Evolutionary conservation across 2,329 filamentous ascomycete genomes (phyloP).

Genomic region (Colletotrichum sp.): DNA sequence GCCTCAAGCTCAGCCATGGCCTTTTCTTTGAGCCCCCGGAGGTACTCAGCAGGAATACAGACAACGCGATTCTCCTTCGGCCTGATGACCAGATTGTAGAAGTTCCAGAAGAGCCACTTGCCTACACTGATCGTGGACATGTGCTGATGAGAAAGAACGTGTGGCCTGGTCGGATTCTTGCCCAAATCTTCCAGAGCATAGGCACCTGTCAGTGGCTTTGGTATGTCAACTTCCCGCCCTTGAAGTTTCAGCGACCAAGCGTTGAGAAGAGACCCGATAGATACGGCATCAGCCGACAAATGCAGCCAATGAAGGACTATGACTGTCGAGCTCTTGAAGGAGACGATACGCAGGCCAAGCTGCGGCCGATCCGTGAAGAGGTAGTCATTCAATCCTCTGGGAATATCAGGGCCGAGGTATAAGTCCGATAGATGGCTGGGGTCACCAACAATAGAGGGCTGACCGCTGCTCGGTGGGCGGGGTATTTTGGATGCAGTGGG

Average conservation of each 20-base stretch:
- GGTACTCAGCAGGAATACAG: not conserved
- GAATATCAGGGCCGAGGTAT: slow-evolving; percentile 20
- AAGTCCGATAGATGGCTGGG: slow-evolving; percentile 12
- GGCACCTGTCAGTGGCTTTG: not conserved
- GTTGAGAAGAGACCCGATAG: slow-evolving; percentile 20
- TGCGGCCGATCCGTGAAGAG: slow-evolving; percentile 41
- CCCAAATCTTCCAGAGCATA: not conserved
- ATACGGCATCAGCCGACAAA: slow-evolving; percentile 44
- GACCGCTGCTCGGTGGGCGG: slow-evolving; percentile 4
- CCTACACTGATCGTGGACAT: not conserved
- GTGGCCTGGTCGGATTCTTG: not conserved
- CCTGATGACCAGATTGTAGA: not conserved
- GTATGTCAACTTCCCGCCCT: not conserved
- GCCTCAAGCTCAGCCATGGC: not conserved
- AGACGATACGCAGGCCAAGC: slow-evolving; percentile 44
- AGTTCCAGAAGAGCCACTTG: not conserved
- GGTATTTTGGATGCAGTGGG: slow-evolving; percentile 35
- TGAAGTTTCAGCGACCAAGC: not conserved
- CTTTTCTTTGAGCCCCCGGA: not conserved
- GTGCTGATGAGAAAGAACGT: not conserved
- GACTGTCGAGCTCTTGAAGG: slow-evolving; percentile 46
- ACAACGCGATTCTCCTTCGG: not conserved
- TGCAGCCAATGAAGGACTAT: slow-evolving; percentile 45
- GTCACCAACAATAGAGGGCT: slow-evolving; percentile 28
- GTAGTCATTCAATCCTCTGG: slow-evolving; percentile 37